Percentiles rank a stretch among this genome's conserved stretches.
phyloP scores from a whole-genome alignment of 345 rosid species.

The Brassica napus region Da-Ae NC_063444.1:3224001-3224500 shows the following conservation, averaged over 20 bases:
- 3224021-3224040: constrained; percentile 73
- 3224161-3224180: constrained; percentile 87
- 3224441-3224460: background rate
- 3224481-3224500: background rate
- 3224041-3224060: background rate
- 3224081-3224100: background rate
- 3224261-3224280: background rate
- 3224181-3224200: constrained; percentile 94
- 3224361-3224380: constrained; percentile 94
- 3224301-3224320: background rate
- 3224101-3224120: background rate
- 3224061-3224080: background rate
- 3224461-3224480: background rate
- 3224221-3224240: constrained; percentile 94
- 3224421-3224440: constrained; percentile 93
- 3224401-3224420: constrained; percentile 99
- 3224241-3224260: constrained; percentile 43
- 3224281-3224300: background rate
- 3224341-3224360: constrained; percentile 98
- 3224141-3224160: constrained; percentile 91
- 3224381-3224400: constrained; percentile 98
- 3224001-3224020: constrained; percentile 92
- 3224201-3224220: constrained; percentile 97
- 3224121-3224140: constrained; percentile 94
- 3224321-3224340: constrained; percentile 60